Conservation (phyloP, 495 filamentous ascomycete species). For the Talaromyces trachyspermus region DNA sequence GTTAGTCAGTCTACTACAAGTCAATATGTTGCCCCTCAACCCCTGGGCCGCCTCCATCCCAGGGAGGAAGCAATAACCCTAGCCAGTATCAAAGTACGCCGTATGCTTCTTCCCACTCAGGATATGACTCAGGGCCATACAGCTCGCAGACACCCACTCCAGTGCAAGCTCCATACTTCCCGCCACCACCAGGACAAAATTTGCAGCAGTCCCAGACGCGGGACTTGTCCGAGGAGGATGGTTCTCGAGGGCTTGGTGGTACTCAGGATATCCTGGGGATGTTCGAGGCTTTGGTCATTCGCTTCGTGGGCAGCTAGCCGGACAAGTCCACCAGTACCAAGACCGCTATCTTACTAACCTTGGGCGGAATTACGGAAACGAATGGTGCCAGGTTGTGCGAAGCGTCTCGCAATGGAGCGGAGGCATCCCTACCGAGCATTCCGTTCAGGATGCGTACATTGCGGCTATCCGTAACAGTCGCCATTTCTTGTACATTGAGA, state of each 20-base stretch:
- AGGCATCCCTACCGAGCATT: conserved; percentile 66
- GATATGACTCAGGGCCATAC: conserved; percentile 9
- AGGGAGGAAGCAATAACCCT: conserved; percentile 9
- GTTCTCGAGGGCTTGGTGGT: conserved; percentile 19
- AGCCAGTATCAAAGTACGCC: conserved; percentile 14
- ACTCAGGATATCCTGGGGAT: conserved; percentile 14
- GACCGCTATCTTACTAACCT: conserved; percentile 26
- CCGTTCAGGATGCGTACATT: conserved; percentile 83
- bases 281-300: conserved; percentile 27
- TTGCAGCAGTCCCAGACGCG: conserved; percentile 23
- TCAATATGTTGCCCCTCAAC: too few species aligned
- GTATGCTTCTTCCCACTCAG: conserved; percentile 11
- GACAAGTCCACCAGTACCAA: conserved; percentile 43
- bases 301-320: conserved; percentile 38
- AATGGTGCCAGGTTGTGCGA: conserved; percentile 61
- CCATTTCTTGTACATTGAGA: conserved; percentile 92
- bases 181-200: conserved; percentile 36
- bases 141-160: conserved; percentile 15
- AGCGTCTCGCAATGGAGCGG: conserved; percentile 68
- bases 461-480: conserved; percentile 70
- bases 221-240: conserved; percentile 30
- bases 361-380: conserved; percentile 30
- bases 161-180: conserved; percentile 32
- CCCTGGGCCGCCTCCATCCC: conserved; percentile 21
- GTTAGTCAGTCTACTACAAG: conserved; percentile 38